A percentile compares a stretch with the other conserved stretches of the same genome.
These are phyloP conservation scores for Candida easanensis DNA, from an alignment of 805 yeast genomes.

Conservation along the genomic window DNA sequence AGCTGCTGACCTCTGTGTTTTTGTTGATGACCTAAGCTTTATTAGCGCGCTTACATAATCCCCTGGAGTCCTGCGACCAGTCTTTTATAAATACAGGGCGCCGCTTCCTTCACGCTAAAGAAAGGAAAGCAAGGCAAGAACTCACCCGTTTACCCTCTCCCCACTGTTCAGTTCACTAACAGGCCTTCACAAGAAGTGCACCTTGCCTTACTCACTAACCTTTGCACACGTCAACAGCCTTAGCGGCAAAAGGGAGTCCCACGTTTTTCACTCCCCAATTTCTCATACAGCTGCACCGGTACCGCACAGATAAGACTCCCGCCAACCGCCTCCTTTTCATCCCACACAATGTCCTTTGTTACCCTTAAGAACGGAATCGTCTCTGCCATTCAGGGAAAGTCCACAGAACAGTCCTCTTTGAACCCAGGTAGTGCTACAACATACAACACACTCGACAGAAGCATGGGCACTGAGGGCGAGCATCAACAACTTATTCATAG, in stretches of 20 bases:
- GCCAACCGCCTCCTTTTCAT: background rate
- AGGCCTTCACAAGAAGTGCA: too few relatives aligned
- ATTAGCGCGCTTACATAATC: slow-evolving; percentile 1
- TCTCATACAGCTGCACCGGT: background rate
- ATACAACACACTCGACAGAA: slow-evolving; percentile 20
- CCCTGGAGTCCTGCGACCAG: background rate
- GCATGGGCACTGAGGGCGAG: slow-evolving; percentile 11
- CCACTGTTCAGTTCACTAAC: too few relatives aligned
- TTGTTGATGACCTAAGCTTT: background rate
- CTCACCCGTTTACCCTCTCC: too few relatives aligned
- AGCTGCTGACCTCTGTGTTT: slow-evolving; percentile 3
- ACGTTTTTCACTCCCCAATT: slow-evolving; percentile 3
- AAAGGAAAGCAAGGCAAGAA: too few relatives aligned
- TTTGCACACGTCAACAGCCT: background rate
- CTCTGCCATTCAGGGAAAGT: slow-evolving; percentile 12
- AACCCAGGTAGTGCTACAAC: slow-evolving; percentile 11
- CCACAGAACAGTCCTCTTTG: slow-evolving; percentile 10
- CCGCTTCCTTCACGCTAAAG: background rate
- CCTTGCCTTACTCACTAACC: background rate
- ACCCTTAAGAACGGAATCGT: slow-evolving; percentile 26
- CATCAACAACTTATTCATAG: slow-evolving; percentile 4
- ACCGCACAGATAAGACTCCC: slow-evolving; percentile 4
- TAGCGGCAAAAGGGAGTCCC: slow-evolving; percentile 1
- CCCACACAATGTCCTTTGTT: slow-evolving; percentile 23
- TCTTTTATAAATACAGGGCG: slow-evolving; percentile 6